A percentile compares a stretch with the other conserved stretches of the same genome.
These are phyloP conservation scores for Nitzschia inconspicua DNA, from an alignment of 108 stramenopile species.

Conservation along the genomic window DNA sequence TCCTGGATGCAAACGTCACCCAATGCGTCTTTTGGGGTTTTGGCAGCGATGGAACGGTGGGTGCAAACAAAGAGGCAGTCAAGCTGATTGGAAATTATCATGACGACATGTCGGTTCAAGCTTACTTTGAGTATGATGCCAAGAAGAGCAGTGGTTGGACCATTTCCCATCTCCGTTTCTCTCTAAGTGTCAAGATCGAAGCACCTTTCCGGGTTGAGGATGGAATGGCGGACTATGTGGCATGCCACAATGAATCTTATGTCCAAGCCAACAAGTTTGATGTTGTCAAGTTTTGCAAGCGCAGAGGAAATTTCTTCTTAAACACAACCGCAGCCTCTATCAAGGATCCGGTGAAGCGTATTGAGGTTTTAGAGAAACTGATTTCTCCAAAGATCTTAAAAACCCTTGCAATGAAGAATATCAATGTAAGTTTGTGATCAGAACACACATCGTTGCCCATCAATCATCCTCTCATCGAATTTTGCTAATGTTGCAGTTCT, in stretches of 20 bases:
- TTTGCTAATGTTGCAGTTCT: conserved; percentile 15
- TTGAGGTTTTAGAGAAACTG: conserved; percentile 52
- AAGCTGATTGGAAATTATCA: conserved; percentile 56
- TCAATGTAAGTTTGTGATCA: conserved; percentile 5
- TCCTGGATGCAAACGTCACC: conserved; percentile 33
- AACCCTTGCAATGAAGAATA: conserved; percentile 17
- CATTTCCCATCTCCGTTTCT: conserved; percentile 49
- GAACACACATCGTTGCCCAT: background rate
- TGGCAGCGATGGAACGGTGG: conserved; percentile 58
- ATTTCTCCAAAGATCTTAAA: conserved; percentile 52
- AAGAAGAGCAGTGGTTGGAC: conserved; percentile 64
- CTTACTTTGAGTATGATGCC: conserved; percentile 66
- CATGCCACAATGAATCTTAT: conserved; percentile 62
- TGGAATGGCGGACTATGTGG: conserved; percentile 45
- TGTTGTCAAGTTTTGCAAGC: conserved; percentile 46
- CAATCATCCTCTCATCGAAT: background rate
- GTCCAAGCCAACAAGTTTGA: conserved; percentile 62
- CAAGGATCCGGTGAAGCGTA: conserved; percentile 25
- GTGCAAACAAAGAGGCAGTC: conserved; percentile 54
- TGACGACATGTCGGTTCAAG: conserved; percentile 53
- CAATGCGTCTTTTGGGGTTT: conserved; percentile 68
- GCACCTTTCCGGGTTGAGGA: conserved; percentile 40
- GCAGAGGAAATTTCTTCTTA: conserved; percentile 52
- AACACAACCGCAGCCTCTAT: conserved; percentile 56
- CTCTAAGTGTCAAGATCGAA: conserved; percentile 12